Percentiles rank a stretch among this genome's conserved stretches.
phyloP scores from a whole-genome alignment of 2,329 filamentous ascomycete genomes.

The Cladophialophora yegresii region DNA sequence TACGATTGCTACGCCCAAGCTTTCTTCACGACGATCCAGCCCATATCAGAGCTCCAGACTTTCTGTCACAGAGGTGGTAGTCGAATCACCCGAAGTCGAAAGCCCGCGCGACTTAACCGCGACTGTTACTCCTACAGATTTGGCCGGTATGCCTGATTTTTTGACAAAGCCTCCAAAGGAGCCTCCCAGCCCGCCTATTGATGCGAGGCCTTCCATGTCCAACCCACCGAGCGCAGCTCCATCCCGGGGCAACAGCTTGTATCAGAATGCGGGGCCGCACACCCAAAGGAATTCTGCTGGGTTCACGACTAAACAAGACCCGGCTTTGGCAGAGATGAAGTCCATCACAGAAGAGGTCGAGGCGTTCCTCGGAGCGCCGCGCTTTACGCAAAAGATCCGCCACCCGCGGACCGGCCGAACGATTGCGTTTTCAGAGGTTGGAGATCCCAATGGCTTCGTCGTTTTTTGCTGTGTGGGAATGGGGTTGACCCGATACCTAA shows the following conservation, averaged over 20 bases:
- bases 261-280: slow-evolving; percentile 18
- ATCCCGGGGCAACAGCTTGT: slow-evolving; percentile 24
- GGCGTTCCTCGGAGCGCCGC: slow-evolving; percentile 77
- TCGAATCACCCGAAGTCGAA: slow-evolving; percentile 32
- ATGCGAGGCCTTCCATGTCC: slow-evolving; percentile 1
- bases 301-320: slow-evolving; percentile 18
- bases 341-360: slow-evolving; percentile 87
- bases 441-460: slow-evolving; percentile 84
- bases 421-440: slow-evolving; percentile 96
- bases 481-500: slow-evolving; percentile 94
- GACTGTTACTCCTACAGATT: slow-evolving; percentile 24
- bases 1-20: slow-evolving; percentile 30
- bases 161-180: slow-evolving; percentile 16
- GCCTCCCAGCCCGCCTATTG: slow-evolving; percentile 4
- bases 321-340: slow-evolving; percentile 63
- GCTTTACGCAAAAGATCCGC: slow-evolving; percentile 81
- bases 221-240: slow-evolving; percentile 17
- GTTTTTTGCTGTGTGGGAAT: slow-evolving; percentile 98
- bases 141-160: slow-evolving; percentile 32
- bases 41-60: slow-evolving; percentile 32
- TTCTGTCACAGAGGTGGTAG: slow-evolving; percentile 33
- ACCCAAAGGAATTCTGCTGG: slow-evolving; percentile 23
- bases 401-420: slow-evolving; percentile 83
- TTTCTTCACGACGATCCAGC: slow-evolving; percentile 29
- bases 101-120: slow-evolving; percentile 26